These are phyloP conservation scores for Scenedesmus sp. DNA, from an alignment of 163 green algal species.

Conservation along the genomic window DNA sequence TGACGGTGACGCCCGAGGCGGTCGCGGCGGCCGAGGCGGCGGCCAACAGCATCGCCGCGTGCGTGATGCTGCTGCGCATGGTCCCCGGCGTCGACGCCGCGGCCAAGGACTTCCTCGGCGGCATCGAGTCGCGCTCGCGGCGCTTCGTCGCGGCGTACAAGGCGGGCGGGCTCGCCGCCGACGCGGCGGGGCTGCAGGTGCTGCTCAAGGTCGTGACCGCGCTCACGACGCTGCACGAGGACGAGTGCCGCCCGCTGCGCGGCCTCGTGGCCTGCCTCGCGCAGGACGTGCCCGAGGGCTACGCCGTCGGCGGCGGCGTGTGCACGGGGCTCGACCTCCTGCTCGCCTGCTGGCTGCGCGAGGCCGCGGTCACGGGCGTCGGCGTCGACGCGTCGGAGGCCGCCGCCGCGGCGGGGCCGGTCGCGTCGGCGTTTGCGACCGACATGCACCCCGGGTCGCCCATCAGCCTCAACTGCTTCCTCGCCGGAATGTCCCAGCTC, in stretches of 20 bases:
- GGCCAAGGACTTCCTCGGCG: neutral
- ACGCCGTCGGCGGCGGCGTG: neutral
- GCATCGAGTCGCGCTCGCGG: neutral
- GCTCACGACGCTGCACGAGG: neutral
- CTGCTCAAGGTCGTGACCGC: constrained; percentile 7
- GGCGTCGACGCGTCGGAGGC: neutral
- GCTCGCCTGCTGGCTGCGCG: constrained; percentile 6
- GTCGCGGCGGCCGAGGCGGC: neutral
- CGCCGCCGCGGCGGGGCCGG: constrained; percentile 3
- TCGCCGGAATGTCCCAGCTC: constrained; percentile 11
- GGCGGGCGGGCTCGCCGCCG: neutral
- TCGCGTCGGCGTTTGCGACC: constrained; percentile 4
- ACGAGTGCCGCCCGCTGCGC: no score
- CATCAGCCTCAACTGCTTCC: constrained; percentile 12
- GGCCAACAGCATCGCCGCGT: constrained; percentile 1
- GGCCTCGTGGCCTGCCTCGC: neutral
- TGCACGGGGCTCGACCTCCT: constrained; percentile 10
- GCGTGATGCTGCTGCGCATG: constrained; percentile 9
- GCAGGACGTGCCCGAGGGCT: constrained; percentile 15
- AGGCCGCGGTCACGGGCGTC: neutral
- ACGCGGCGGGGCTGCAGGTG: neutral
- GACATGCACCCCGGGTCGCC: neutral
- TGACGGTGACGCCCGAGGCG: no score
- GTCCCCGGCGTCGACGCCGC: neutral
- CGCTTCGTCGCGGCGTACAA: neutral